Evolutionary conservation across 2,329 filamentous ascomycete genomes (phyloP).

Genomic region (Trichophyton verrucosum): DNA sequence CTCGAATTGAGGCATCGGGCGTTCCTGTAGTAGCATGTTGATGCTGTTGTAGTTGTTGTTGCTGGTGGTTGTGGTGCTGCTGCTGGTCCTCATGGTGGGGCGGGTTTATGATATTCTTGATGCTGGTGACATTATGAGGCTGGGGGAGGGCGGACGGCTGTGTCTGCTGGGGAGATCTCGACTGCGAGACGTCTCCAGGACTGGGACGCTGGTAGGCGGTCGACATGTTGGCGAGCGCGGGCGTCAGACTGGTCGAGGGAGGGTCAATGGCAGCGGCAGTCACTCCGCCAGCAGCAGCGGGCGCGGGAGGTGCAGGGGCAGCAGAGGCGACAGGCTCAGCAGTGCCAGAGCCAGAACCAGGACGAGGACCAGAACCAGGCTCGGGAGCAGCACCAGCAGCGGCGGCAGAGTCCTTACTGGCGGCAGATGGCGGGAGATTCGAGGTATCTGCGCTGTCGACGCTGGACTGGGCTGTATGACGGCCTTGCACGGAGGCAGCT

Average conservation of each 20-base stretch:
- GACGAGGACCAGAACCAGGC: constrained; percentile 17
- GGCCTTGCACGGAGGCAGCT: neutral
- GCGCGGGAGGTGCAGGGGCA: no score
- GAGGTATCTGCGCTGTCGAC: constrained; percentile 9
- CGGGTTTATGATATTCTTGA: constrained; percentile 70
- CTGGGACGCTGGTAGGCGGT: constrained; percentile 3
- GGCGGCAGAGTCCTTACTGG: constrained; percentile 9
- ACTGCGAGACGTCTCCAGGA: constrained; percentile 17
- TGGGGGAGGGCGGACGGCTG: constrained; percentile 29
- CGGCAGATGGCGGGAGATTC: constrained; percentile 8
- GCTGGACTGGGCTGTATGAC: constrained; percentile 8
- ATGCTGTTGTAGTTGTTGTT: constrained; percentile 16
- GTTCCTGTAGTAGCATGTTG: neutral
- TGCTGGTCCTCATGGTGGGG: constrained; percentile 34
- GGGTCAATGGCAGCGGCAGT: neutral
- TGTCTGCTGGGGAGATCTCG: constrained; percentile 27
- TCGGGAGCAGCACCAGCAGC: neutral
- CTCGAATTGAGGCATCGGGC: constrained; percentile 16
- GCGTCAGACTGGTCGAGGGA: neutral
- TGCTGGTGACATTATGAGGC: constrained; percentile 54
- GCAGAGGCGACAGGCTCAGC: no score
- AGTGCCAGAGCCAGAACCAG: neutral
- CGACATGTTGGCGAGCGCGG: neutral
- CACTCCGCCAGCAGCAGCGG: no score
- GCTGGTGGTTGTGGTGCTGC: constrained; percentile 10